phyloP scores from a whole-genome alignment of 257 asterid genomes.

The Avicennia marina region DNA sequence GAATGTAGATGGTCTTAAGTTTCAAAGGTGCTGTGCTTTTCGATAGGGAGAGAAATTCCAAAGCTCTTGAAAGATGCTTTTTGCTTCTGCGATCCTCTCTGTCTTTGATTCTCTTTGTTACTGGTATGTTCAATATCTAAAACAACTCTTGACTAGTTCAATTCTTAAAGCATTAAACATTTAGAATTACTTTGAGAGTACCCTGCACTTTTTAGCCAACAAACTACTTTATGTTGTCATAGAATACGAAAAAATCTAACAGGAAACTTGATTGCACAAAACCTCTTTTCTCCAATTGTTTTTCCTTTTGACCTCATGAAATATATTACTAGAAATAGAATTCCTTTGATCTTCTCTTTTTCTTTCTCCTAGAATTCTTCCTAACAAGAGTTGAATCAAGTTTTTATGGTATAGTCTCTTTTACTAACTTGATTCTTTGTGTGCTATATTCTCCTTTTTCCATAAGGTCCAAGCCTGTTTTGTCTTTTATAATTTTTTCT shows the following conservation, averaged over 20 bases:
- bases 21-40: not conserved
- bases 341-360: too few species aligned
- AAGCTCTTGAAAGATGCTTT: not conserved
- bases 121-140: not conserved
- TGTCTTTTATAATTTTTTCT: too few species aligned
- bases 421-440: too few species aligned
- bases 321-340: slow-evolving; percentile 53
- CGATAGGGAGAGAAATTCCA: not conserved
- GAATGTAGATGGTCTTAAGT: not conserved
- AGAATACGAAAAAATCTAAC: not conserved
- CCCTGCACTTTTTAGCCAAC: too few species aligned
- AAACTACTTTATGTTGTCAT: not conserved
- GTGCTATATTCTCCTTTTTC: too few species aligned
- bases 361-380: too few species aligned
- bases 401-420: too few species aligned
- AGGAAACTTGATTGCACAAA: not conserved
- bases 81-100: not conserved
- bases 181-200: not conserved
- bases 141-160: not conserved
- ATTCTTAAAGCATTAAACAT: not conserved
- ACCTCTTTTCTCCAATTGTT: slow-evolving; percentile 52
- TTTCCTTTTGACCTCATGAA: slow-evolving; percentile 58
- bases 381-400: too few species aligned
- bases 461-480: too few species aligned
- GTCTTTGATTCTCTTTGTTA: not conserved